Evolutionary conservation across 2,329 filamentous ascomycete genomes (phyloP).

Genomic region (Drechslerella dactyloides): DNA sequence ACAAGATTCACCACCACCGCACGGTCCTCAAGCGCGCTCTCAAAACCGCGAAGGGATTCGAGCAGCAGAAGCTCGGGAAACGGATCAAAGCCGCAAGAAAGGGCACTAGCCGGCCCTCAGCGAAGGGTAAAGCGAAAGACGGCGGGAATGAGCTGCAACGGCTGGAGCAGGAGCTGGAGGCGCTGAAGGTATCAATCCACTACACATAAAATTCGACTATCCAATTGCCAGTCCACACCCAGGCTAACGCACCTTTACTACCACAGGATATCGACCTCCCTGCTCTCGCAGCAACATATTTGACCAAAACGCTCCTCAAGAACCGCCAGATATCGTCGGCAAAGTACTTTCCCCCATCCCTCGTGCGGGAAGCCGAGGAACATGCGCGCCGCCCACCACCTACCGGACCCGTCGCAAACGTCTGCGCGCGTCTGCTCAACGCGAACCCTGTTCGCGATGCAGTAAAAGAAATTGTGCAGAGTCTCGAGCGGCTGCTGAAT

Average conservation of each 20-base stretch:
- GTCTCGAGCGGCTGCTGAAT: conserved; percentile 21
- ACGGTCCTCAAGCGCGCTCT: conserved; percentile 63
- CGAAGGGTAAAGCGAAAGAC: conserved; percentile 58
- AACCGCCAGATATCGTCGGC: conserved; percentile 62
- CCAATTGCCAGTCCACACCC: no score
- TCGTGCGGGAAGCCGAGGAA: conserved; percentile 56
- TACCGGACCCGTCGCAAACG: conserved; percentile 59
- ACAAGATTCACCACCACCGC: conserved; percentile 46
- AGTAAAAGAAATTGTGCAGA: conserved; percentile 57
- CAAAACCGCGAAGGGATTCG: conserved; percentile 75
- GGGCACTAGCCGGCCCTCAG: conserved; percentile 29
- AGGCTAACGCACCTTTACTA: no score
- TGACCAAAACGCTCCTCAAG: conserved; percentile 63
- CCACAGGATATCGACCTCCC: conserved; percentile 61
- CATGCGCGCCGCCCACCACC: conserved; percentile 44
- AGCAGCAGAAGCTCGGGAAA: conserved; percentile 74
- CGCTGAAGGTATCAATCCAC: conserved; percentile 62
- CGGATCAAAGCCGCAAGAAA: conserved; percentile 61
- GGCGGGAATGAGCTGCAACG: conserved; percentile 61
- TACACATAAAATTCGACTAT: no score
- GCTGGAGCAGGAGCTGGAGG: conserved; percentile 68
- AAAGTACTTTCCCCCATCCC: conserved; percentile 59
- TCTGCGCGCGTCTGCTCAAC: conserved; percentile 65
- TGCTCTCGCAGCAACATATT: conserved; percentile 60
- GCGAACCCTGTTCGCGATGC: conserved; percentile 63